A percentile compares a stretch with the other conserved stretches of the same genome.
These are phyloP conservation scores for Aspergillus fumigatus DNA, from an alignment of 2,329 filamentous ascomycete species.

Conservation along the genomic window DNA sequence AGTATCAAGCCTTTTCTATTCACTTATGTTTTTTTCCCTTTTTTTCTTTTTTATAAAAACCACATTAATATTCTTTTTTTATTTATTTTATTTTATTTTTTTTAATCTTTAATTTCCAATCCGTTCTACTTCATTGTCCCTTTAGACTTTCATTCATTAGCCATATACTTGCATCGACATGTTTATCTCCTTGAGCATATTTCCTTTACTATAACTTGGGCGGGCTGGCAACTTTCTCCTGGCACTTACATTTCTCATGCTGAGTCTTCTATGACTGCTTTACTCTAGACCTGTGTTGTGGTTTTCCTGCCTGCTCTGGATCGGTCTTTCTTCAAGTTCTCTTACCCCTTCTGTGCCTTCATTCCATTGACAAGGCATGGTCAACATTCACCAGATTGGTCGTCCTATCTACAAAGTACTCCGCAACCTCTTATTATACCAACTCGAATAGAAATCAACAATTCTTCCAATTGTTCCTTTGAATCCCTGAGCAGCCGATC, in stretches of 20 bases:
- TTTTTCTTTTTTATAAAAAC: slow-evolving; percentile 13
- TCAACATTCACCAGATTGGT: slow-evolving; percentile 24
- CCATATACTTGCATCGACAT: not conserved
- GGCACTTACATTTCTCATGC: not conserved
- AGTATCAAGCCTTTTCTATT: not conserved
- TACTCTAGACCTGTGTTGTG: slow-evolving; percentile 9
- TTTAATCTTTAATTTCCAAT: not conserved
- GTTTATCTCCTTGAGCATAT: slow-evolving; percentile 2
- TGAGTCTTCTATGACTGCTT: not conserved
- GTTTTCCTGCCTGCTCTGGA: slow-evolving; percentile 36
- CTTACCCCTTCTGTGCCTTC: slow-evolving; percentile 41
- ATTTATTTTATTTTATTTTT: too few species aligned
- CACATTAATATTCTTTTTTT: not conserved
- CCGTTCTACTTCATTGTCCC: slow-evolving; percentile 34
- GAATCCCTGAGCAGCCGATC: not conserved
- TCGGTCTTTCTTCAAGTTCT: slow-evolving; percentile 48
- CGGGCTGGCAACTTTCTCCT: slow-evolving; percentile 13
- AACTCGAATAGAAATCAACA: slow-evolving; percentile 1
- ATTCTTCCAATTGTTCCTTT: not conserved
- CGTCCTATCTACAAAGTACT: slow-evolving; percentile 16
- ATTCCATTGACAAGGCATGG: slow-evolving; percentile 25
- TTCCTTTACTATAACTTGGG: slow-evolving; percentile 15
- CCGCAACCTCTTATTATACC: slow-evolving; percentile 9
- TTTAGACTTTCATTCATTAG: slow-evolving; percentile 13
- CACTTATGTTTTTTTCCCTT: slow-evolving; percentile 10